Conservation (phyloP, 306 rosid species). For the Malus sieversii region DNA sequence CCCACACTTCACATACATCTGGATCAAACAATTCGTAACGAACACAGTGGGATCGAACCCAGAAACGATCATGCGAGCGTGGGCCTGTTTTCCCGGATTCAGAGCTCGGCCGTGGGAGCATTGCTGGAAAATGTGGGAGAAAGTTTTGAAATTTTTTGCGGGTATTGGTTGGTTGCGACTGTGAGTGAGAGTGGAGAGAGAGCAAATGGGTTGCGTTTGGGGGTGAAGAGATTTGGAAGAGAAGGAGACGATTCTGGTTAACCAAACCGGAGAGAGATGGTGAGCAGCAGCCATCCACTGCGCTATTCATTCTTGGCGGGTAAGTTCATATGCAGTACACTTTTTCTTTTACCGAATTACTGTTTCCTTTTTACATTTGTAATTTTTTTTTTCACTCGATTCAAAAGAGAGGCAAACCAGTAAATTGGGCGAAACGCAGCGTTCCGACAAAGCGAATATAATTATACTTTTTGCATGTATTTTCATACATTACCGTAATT, state of each 20-base stretch:
- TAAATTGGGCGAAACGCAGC: too few species aligned
- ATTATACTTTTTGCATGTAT: too few species aligned
- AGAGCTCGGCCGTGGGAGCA: neutral
- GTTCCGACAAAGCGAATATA: too few species aligned
- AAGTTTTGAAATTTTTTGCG: constrained; percentile 21
- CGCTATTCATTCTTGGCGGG: neutral
- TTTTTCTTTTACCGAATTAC: too few species aligned
- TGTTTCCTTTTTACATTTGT: too few species aligned
- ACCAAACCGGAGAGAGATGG: constrained; percentile 16
- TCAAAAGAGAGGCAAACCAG: too few species aligned
- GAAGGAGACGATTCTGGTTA: constrained; percentile 7
- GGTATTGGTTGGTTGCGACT: constrained; percentile 11
- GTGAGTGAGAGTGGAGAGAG: neutral
- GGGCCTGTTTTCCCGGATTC: constrained; percentile 59
- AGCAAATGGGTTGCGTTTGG: neutral
- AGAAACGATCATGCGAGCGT: constrained; percentile 50
- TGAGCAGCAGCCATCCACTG: constrained; percentile 5
- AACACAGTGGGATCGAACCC: constrained; percentile 62
- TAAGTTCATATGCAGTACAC: neutral
- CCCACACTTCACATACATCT: constrained; percentile 41
- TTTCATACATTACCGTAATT: too few species aligned
- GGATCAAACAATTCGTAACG: constrained; percentile 62
- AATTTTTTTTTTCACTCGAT: too few species aligned
- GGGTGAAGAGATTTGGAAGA: constrained; percentile 17
- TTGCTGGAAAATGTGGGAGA: neutral